These are phyloP conservation scores for Aquanectria penicillioides DNA, from an alignment of 2,329 filamentous ascomycete genomes.

Conservation along the genomic window DNA sequence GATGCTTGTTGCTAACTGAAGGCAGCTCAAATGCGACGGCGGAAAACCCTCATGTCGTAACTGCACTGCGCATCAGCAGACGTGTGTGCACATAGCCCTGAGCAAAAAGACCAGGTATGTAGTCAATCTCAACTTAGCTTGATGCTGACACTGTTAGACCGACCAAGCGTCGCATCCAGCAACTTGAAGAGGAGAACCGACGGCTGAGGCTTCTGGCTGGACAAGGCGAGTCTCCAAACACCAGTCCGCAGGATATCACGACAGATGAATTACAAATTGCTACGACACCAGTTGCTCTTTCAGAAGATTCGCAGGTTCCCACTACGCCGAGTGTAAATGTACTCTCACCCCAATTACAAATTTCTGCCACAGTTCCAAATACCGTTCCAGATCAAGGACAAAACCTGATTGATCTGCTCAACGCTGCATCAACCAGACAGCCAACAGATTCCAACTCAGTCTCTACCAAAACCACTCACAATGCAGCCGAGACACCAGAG, in stretches of 20 bases:
- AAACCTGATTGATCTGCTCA: neutral
- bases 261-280: too few species aligned
- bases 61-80: neutral
- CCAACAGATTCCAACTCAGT: too few species aligned
- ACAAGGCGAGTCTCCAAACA: too few species aligned
- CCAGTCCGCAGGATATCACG: too few species aligned
- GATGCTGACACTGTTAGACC: neutral
- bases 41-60: neutral
- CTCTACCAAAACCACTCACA: neutral
- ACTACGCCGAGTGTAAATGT: too few species aligned
- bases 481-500: neutral
- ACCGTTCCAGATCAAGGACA: too few species aligned
- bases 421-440: neutral
- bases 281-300: too few species aligned
- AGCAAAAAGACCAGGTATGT: neutral
- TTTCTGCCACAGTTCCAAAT: too few species aligned
- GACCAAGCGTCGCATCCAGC: neutral
- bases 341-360: too few species aligned
- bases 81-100: neutral
- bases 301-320: too few species aligned
- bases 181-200: neutral
- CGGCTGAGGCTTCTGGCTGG: neutral
- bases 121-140: neutral
- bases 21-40: conserved; percentile 2
- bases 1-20: neutral